A percentile compares a stretch with the other conserved stretches of the same genome.
These are phyloP conservation scores for Suillus subluteus DNA, from an alignment of 768 basidiomycete genomes.

Conservation along the genomic window DNA sequence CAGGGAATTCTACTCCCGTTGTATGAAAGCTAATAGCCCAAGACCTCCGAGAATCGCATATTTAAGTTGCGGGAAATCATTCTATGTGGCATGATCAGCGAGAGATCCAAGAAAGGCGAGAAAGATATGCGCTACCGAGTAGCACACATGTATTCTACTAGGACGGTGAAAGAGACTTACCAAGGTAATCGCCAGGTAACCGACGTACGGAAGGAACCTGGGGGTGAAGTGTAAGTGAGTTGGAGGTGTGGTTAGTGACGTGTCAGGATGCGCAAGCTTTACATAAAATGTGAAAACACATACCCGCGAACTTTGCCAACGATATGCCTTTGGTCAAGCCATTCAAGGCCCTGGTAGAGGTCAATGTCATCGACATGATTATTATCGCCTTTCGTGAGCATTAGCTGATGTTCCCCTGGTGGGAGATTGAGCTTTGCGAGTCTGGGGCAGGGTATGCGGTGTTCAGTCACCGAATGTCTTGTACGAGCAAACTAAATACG, in stretches of 20 bases:
- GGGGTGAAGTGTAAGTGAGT: conserved; percentile 1
- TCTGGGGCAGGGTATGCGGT: background rate
- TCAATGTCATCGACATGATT: conserved; percentile 87
- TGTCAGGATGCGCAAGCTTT: background rate
- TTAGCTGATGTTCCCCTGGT: conserved; percentile 55
- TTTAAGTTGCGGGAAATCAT: conserved; percentile 95
- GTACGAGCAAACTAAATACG: too few species aligned
- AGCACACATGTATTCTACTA: background rate
- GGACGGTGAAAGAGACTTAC: conserved; percentile 42
- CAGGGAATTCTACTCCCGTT: conserved; percentile 64
- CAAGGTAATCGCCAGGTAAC: conserved; percentile 97
- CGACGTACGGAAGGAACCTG: conserved; percentile 92
- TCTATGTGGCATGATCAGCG: conserved; percentile 48
- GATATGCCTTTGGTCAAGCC: conserved; percentile 79
- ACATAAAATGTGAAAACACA: conserved; percentile 32
- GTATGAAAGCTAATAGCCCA: conserved; percentile 80
- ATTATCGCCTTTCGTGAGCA: conserved; percentile 97
- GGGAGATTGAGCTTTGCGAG: conserved; percentile 23
- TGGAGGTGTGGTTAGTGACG: background rate
- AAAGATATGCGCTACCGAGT: background rate
- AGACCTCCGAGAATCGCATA: conserved; percentile 80
- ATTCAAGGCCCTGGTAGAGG: conserved; percentile 75
- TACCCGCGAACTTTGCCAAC: conserved; percentile 95
- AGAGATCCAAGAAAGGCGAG: background rate
- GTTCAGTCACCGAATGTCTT: background rate